Conservation (phyloP, 345 rosid genomes). For the rapeseed (Brassica napus) region DNA sequence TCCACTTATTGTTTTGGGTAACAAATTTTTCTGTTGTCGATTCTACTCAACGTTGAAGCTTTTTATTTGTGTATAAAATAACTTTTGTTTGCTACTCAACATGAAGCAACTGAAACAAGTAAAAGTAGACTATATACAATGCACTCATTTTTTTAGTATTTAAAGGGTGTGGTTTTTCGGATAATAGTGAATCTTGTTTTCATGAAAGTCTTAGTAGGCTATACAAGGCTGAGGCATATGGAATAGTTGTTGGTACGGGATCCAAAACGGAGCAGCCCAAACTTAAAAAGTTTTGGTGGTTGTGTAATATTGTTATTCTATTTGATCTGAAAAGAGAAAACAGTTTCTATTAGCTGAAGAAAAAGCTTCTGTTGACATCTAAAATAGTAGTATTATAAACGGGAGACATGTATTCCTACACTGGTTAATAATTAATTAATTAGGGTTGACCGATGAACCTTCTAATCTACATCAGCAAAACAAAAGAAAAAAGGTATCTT, state of each 20-base stretch:
- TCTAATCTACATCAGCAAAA: no score
- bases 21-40: not conserved
- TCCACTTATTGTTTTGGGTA: conserved; percentile 1
- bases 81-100: not conserved
- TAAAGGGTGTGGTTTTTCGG: not conserved
- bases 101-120: not conserved
- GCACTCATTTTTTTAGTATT: no score
- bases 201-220: not conserved
- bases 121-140: no score
- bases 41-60: conserved; percentile 3
- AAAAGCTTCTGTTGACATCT: not conserved
- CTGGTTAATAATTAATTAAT: not conserved
- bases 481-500: no score
- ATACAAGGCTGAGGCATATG: not conserved
- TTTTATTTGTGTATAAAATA: not conserved
- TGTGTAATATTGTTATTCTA: not conserved
- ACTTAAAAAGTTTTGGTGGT: no score
- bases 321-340: not conserved
- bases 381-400: not conserved
- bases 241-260: not conserved
- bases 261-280: not conserved
- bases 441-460: not conserved
- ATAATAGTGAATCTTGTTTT: not conserved
- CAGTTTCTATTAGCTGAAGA: not conserved
- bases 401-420: no score